Evolutionary conservation across 2,329 filamentous ascomycete species (phyloP).

Genomic region (Ceratocystis huliohia): DNA sequence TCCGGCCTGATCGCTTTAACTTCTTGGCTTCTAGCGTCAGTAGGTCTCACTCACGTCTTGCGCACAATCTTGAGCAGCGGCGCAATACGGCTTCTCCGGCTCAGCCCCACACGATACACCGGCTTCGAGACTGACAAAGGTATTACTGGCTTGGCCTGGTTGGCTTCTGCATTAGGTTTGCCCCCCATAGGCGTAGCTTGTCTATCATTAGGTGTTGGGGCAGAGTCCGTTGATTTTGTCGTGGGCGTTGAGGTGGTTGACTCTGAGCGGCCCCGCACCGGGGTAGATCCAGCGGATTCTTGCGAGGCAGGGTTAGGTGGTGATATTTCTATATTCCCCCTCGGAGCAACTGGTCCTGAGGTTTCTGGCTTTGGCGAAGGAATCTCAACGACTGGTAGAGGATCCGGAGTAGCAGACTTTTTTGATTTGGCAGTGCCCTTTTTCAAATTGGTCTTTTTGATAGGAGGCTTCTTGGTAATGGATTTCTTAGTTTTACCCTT

Average conservation of each 20-base stretch:
- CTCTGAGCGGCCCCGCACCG: not conserved
- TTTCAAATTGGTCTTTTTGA: conserved; percentile 27
- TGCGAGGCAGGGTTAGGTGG: not conserved
- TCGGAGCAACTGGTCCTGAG: not conserved
- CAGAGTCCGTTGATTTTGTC: not conserved
- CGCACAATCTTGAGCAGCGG: conserved; percentile 39
- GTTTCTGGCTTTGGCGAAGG: not conserved
- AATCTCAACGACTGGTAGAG: not conserved
- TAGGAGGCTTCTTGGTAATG: conserved; percentile 16
- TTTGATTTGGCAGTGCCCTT: conserved; percentile 22
- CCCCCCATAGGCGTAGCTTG: not conserved
- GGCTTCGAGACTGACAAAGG: conserved; percentile 25
- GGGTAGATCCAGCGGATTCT: not conserved
- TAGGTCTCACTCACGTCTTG: conserved; percentile 27
- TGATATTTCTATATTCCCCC: conserved; percentile 5
- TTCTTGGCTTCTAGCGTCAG: not conserved
- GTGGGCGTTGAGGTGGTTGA: conserved; percentile 5
- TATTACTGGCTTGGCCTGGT: conserved; percentile 13
- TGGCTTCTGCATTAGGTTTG: conserved; percentile 16
- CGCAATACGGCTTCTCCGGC: conserved; percentile 38
- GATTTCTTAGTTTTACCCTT: not conserved
- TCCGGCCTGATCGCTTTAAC: not conserved
- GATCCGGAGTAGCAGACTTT: not conserved
- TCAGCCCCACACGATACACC: conserved; percentile 39
- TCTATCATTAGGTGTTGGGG: not conserved